Conservation (phyloP, 2,329 filamentous ascomycete genomes). For the Penicillium rolfsii region DNA sequence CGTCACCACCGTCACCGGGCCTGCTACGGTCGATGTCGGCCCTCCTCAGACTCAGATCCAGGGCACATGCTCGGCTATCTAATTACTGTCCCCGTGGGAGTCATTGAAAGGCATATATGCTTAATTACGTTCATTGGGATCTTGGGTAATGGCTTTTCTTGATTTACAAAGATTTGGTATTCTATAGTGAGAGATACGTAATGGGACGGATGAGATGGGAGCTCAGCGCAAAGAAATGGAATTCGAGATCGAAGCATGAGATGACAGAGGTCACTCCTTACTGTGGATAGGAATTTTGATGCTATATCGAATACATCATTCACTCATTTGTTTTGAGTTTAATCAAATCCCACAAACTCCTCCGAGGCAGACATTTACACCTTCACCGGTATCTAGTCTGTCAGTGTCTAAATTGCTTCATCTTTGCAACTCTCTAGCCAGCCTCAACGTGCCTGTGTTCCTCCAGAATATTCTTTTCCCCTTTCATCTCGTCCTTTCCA, state of each 20-base stretch:
- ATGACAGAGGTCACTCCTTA: not conserved
- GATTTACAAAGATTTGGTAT: not conserved
- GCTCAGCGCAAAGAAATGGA: not conserved
- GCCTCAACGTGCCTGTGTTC: too few relatives aligned
- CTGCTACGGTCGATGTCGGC: conserved; percentile 19
- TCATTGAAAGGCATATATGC: not conserved
- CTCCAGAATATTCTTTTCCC: too few relatives aligned
- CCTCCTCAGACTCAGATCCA: conserved; percentile 20
- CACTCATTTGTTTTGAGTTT: not conserved
- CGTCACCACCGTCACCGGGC: conserved; percentile 14
- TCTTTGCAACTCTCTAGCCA: too few relatives aligned
- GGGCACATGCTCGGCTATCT: not conserved
- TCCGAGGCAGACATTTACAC: too few relatives aligned
- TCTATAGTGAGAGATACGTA: not conserved
- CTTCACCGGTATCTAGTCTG: too few relatives aligned
- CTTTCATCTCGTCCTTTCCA: too few relatives aligned
- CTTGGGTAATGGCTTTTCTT: not conserved
- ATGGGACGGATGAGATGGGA: not conserved
- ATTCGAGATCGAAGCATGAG: not conserved
- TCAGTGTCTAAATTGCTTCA: too few relatives aligned
- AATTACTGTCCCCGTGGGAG: not conserved
- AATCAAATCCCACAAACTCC: not conserved
- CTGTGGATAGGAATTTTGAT: not conserved
- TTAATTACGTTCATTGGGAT: not conserved
- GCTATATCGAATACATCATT: not conserved